Conservation (phyloP, 2,329 filamentous ascomycete species). For the Malbranchea cinnamomea region DNA sequence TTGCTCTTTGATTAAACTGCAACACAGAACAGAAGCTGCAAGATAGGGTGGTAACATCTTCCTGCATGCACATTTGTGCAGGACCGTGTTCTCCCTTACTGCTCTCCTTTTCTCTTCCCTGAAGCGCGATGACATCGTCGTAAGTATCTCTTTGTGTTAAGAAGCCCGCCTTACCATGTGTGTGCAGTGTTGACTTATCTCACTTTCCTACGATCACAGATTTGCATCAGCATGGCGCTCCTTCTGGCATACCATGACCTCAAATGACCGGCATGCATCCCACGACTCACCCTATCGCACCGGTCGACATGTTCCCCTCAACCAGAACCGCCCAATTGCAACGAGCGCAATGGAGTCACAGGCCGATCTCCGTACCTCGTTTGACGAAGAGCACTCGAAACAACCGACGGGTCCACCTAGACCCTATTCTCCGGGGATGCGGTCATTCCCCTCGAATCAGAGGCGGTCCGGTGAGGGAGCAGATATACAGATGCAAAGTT, state of each 20-base stretch:
- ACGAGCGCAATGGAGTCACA: slow-evolving; percentile 78
- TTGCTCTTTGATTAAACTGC: too few relatives aligned
- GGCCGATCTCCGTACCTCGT: slow-evolving; percentile 64
- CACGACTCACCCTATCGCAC: slow-evolving; percentile 88
- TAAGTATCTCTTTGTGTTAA: slow-evolving; percentile 5
- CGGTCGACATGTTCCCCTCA: slow-evolving; percentile 76
- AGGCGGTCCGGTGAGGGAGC: slow-evolving; percentile 47
- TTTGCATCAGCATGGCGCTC: slow-evolving; percentile 63
- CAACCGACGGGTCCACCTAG: slow-evolving; percentile 42
- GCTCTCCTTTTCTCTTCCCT: slow-evolving; percentile 6
- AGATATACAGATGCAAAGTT: slow-evolving; percentile 87
- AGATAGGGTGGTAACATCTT: too few relatives aligned
- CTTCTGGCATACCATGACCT: slow-evolving; percentile 89
- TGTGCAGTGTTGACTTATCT: slow-evolving; percentile 1
- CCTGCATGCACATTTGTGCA: too few relatives aligned
- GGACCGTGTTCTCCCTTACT: slow-evolving; percentile 9
- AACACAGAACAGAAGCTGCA: too few relatives aligned
- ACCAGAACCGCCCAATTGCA: slow-evolving; percentile 69
- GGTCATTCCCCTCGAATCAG: slow-evolving; percentile 56
- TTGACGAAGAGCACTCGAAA: slow-evolving; percentile 54
- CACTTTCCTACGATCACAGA: slow-evolving; percentile 24
- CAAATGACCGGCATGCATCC: slow-evolving; percentile 68
- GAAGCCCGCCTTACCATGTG: not conserved
- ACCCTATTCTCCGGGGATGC: slow-evolving; percentile 80
- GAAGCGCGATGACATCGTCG: slow-evolving; percentile 5